phyloP scores from a whole-genome alignment of 1,284 basidiomycete species.

The Neonothopanus nambi region DNA sequence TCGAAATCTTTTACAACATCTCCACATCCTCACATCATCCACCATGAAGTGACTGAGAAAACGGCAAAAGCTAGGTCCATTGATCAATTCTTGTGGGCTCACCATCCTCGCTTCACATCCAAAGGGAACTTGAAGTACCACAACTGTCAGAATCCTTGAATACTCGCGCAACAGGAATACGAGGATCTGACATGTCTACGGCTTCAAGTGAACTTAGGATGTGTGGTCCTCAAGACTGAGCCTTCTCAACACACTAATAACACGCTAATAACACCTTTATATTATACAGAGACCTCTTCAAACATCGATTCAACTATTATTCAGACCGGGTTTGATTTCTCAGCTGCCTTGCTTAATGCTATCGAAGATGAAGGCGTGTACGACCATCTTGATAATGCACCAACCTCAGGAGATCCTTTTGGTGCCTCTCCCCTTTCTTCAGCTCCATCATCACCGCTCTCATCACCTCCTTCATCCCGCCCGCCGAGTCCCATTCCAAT shows the following conservation, averaged over 20 bases:
- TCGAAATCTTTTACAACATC: no score
- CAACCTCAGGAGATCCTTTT: neutral
- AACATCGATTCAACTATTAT: neutral
- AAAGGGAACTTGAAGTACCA: no score
- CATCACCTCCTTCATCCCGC: neutral
- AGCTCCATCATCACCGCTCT: neutral
- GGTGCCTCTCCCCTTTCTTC: neutral
- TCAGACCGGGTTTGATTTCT: neutral
- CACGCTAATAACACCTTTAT: no score
- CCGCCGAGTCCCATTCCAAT: no score
- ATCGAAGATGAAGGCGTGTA: neutral
- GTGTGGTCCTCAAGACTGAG: neutral
- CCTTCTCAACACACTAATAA: neutral
- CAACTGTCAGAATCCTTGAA: neutral
- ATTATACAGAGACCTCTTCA: neutral
- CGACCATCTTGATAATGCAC: neutral
- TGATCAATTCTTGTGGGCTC: no score
- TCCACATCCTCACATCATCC: no score
- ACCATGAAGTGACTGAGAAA: no score
- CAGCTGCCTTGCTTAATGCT: neutral
- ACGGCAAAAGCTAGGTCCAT: no score
- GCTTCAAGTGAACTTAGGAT: neutral
- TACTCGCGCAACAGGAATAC: neutral
- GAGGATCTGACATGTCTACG: neutral
- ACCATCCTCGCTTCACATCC: no score